Conservation (phyloP, 2,329 filamentous ascomycete species). For the Pseudogymnoascus sp. region DNA sequence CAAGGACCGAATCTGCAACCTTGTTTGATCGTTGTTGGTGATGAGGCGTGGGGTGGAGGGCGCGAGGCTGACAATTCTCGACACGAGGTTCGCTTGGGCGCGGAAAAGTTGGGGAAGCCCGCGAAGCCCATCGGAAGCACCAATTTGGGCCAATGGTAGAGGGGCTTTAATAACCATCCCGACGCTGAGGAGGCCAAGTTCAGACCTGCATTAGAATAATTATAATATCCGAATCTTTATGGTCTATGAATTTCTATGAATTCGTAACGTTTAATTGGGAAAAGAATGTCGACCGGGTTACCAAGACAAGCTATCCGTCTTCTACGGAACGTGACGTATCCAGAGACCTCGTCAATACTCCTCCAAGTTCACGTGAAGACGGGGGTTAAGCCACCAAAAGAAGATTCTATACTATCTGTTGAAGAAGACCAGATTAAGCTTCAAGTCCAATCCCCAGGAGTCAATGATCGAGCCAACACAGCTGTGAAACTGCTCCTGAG, state of each 20-base stretch:
- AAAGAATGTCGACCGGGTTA: background rate
- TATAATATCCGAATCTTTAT: background rate
- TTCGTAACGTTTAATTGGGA: background rate
- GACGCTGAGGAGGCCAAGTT: background rate
- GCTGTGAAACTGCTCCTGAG: slow-evolving; percentile 4
- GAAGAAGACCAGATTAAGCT: slow-evolving; percentile 8
- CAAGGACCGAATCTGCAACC: background rate
- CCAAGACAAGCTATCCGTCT: slow-evolving; percentile 3
- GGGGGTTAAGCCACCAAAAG: slow-evolving; percentile 1
- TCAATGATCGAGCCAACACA: slow-evolving; percentile 4
- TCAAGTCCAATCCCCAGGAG: slow-evolving; percentile 2
- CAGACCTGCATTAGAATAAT: background rate
- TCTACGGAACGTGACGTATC: background rate
- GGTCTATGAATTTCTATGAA: background rate
- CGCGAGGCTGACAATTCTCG: slow-evolving; percentile 6
- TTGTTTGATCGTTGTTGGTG: slow-evolving; percentile 3
- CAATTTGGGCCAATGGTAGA: background rate
- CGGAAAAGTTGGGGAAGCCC: background rate
- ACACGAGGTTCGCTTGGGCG: background rate
- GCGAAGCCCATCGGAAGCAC: background rate
- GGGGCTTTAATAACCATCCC: background rate
- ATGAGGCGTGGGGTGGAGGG: background rate
- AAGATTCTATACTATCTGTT: background rate
- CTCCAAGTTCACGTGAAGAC: slow-evolving; percentile 8
- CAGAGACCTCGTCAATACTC: background rate